These are phyloP conservation scores for Fusarium ambrosium DNA, from an alignment of 2,329 filamentous ascomycete species.

Conservation along the genomic window DNA sequence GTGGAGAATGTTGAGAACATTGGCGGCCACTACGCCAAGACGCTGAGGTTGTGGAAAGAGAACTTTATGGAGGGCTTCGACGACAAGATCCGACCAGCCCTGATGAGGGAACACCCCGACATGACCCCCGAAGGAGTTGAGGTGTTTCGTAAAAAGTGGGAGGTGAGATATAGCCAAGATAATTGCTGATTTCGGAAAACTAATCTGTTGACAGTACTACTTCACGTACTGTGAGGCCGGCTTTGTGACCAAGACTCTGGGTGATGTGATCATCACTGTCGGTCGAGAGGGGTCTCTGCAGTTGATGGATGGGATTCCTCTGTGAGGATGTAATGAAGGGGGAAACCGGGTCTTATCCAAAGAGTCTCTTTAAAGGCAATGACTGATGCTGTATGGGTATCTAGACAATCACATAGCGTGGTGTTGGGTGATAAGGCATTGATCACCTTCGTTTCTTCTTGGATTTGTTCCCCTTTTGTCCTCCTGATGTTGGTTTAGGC, in stretches of 20 bases:
- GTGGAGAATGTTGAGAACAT: slow-evolving; percentile 79
- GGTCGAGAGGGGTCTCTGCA: slow-evolving; percentile 74
- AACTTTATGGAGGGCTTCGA: slow-evolving; percentile 75
- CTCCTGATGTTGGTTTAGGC: slow-evolving; percentile 44
- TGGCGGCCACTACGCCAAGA: slow-evolving; percentile 79
- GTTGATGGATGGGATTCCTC: slow-evolving; percentile 78
- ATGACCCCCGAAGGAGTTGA: slow-evolving; percentile 74
- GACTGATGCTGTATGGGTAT: slow-evolving; percentile 38
- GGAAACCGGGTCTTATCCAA: neutral
- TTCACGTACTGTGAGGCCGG: slow-evolving; percentile 82
- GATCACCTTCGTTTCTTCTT: slow-evolving; percentile 57
- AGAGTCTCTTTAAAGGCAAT: neutral
- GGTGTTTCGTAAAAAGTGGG: slow-evolving; percentile 79
- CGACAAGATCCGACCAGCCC: slow-evolving; percentile 68
- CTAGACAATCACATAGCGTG: slow-evolving; percentile 16
- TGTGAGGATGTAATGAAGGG: slow-evolving; percentile 55
- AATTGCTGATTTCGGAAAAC: slow-evolving; percentile 20
- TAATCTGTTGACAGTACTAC: slow-evolving; percentile 69
- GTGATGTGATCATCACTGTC: slow-evolving; percentile 80
- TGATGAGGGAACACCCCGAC: slow-evolving; percentile 68
- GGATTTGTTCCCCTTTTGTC: slow-evolving; percentile 55
- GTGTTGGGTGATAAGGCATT: neutral
- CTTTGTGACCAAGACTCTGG: slow-evolving; percentile 78
- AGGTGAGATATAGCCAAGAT: slow-evolving; percentile 58
- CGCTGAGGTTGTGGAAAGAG: slow-evolving; percentile 76